Conservation (phyloP, 2,329 filamentous ascomycete species). For the Penicillium sp. region DNA sequence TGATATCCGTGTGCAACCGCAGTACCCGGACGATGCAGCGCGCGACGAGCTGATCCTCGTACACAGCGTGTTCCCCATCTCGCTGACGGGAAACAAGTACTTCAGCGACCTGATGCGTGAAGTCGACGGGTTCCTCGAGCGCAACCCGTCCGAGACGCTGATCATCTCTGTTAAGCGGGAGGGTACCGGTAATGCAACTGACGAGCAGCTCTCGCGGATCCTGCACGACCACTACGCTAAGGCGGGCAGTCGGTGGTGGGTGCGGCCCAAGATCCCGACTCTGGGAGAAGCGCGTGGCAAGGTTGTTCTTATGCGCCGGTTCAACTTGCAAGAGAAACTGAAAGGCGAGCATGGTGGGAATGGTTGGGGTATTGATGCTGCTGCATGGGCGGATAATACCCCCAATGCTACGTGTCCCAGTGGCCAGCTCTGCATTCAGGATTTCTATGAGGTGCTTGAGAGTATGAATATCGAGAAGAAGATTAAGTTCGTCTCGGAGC, state of each 20-base stretch:
- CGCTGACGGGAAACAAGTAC: conserved; percentile 75
- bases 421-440: conserved; percentile 80
- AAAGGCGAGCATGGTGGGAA: conserved; percentile 46
- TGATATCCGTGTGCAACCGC: conserved; percentile 77
- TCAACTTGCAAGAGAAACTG: conserved; percentile 58
- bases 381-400: conserved; percentile 83
- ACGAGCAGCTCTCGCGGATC: conserved; percentile 73
- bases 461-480: conserved; percentile 76
- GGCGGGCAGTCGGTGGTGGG: conserved; percentile 68
- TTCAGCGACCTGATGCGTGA: conserved; percentile 70
- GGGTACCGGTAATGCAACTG: conserved; percentile 75
- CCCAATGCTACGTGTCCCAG: conserved; percentile 67
- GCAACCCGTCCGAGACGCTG: conserved; percentile 76
- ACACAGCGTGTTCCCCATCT: conserved; percentile 85
- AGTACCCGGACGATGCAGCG: conserved; percentile 54
- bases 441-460: conserved; percentile 86
- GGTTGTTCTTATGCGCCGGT: conserved; percentile 80
- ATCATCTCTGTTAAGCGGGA: conserved; percentile 90
- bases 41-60: conserved; percentile 75
- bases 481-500: conserved; percentile 68
- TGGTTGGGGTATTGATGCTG: conserved; percentile 59
- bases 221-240: conserved; percentile 68
- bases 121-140: conserved; percentile 71
- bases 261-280: conserved; percentile 69
- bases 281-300: conserved; percentile 78